Base-by-base conservation (phyloP, 2,329 filamentous ascomycete genomes). In the Paecilomyces variotii region DNA sequence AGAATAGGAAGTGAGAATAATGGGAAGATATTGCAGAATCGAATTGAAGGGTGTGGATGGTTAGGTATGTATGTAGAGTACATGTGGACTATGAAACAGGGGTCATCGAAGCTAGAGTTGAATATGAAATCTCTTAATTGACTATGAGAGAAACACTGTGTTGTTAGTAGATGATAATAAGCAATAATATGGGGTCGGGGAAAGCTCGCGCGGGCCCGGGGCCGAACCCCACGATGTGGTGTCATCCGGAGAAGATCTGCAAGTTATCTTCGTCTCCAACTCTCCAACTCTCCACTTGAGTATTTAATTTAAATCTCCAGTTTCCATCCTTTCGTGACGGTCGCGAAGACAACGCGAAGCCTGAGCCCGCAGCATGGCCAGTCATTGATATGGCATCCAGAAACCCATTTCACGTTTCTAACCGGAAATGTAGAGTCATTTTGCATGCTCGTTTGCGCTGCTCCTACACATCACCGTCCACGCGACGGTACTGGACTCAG, bases 401-500 rank as follows among this genome's bases (percentile, higher is more conserved):
- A 26, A 26, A 28, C 19, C 1, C 26, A 26, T 52, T 24, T 24
- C 50, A 9, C 50, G 7, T 28, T 52, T 52, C 27, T 14, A 3
- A 28, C 12, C 24, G 14, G 24, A 52, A 28, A 52, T 14, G 27
- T 52, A 52, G 50, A 26, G 7, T 7, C 25, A 19, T 52, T 24
- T n/a, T 7, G 11, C 27, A 28, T 52, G 50, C 50, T 24, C 39
- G 4, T 14, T 7, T 52, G 2, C 27, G 25, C 24, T 52, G 7
- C 50, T 52, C 25, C 12, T 27, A 10, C 27, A 28, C 50, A 14
- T 52, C 50, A 3, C 58, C 19, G 30, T 53, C 27, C 10, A 53
- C 52, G 25, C 59, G 57, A 35, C 61, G 57, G 53, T 65, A 63
- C 58, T 78, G 75, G 72, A 72, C 75, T 9, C 72, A 76, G 63